phyloP scores from a whole-genome alignment of 345 rosid species.

The Acer negundo region DNA sequence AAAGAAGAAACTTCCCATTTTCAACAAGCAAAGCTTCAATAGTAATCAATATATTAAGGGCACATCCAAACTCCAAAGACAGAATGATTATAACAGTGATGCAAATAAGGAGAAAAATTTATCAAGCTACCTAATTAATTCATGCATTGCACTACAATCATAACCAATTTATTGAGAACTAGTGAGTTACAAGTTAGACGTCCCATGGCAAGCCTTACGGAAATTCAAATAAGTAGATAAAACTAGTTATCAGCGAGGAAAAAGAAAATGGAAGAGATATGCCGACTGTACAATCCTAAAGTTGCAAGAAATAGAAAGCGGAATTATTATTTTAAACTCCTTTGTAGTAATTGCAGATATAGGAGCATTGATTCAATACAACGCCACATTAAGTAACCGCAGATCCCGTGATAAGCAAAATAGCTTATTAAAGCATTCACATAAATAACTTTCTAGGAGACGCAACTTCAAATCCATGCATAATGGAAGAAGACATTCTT shows the following conservation, averaged over 20 bases:
- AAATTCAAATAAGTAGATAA: not conserved
- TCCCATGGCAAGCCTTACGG: not conserved
- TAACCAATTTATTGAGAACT: not conserved
- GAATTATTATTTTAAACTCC: not conserved
- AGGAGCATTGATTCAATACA: not conserved
- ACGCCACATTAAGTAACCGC: not conserved
- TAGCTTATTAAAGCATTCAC: not conserved
- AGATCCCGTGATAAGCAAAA: not conserved
- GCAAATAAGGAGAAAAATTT: not conserved
- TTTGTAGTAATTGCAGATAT: no score
- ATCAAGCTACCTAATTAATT: not conserved
- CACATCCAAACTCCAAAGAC: not conserved
- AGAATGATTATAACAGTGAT: not conserved
- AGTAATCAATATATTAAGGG: not conserved
- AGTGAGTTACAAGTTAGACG: not conserved
- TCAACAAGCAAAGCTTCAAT: slow-evolving; percentile 77
- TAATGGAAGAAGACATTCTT: not conserved
- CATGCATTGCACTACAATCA: not conserved
- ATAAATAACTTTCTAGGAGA: not conserved
- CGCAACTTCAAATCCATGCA: not conserved
- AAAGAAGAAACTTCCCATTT: slow-evolving; percentile 93
- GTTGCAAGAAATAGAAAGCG: not conserved
- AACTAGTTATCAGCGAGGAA: not conserved
- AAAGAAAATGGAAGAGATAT: not conserved
- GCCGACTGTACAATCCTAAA: no score